These are phyloP conservation scores for Podospora didyma DNA, from an alignment of 495 filamentous ascomycete genomes.

Conservation along the genomic window DNA sequence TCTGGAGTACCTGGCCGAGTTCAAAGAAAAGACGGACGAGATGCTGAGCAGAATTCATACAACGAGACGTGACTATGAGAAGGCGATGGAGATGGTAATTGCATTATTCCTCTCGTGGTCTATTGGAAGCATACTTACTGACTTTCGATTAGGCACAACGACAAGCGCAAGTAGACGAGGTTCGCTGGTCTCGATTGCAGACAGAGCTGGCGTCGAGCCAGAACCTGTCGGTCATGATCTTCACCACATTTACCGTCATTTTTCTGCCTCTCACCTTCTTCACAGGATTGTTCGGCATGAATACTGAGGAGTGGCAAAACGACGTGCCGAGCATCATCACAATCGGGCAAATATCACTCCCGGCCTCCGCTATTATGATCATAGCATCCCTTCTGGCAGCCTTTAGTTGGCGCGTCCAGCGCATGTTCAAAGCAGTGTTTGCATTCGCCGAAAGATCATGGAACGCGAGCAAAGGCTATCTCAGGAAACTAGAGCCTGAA, in stretches of 20 bases:
- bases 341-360: constrained; percentile 41
- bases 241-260: constrained; percentile 65
- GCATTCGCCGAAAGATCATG: constrained; percentile 9
- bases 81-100: too few relatives aligned
- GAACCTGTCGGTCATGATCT: constrained; percentile 63
- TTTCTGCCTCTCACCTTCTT: constrained; percentile 66
- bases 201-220: constrained; percentile 61
- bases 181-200: constrained; percentile 59
- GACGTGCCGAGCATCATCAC: constrained; percentile 29
- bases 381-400: constrained; percentile 35
- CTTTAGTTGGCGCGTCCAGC: constrained; percentile 38
- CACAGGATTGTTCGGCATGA: constrained; percentile 64
- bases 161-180: constrained; percentile 65
- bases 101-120: too few relatives aligned
- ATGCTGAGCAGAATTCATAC: constrained; percentile 53
- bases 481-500: constrained; percentile 26
- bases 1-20: constrained; percentile 50
- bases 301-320: constrained; percentile 60
- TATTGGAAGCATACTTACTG: not conserved
- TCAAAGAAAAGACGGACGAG: constrained; percentile 51
- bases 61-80: constrained; percentile 41
- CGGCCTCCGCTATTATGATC: constrained; percentile 35
- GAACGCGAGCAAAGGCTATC: constrained; percentile 8
- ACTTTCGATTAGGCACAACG: constrained; percentile 45
- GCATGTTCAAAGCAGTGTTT: constrained; percentile 25